Evolutionary conservation across 805 yeast species (phyloP), one percentile per base, ranked within the genome.

Genomic region (Metschnikowia kunwiensis): DNA sequence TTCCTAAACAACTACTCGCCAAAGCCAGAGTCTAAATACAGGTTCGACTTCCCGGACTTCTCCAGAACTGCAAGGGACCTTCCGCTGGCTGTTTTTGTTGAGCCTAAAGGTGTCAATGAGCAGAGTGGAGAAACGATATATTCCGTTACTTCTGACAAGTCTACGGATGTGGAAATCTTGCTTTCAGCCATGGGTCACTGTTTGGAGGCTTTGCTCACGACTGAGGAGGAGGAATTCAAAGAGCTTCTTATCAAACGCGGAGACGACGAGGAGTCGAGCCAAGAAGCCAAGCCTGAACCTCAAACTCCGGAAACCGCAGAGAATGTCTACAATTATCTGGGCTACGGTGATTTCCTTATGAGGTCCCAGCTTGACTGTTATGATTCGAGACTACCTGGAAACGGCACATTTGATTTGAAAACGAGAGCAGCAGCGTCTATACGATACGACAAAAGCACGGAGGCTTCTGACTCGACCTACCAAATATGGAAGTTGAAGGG

Each of bases 351-450:
- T 27, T 85, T 93, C 50, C 54, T 91, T 10, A 72, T 91, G 77
- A 70, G 97, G 46, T 91, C 97, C 0, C 97, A 91, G 58, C 68
- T 93, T 30, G 98, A 91, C 60, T 87, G 96, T 41, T 67, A 70
- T 42, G 89, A 87, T 58, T 57, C 69, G 0, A 62, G 85, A 24
- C 65, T 93, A 24, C 97, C 97, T 0, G 95, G 95, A 0, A 80
- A 82, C 4, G 97, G 97, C 0, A 80, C 88, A 0, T 91, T 93
- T 68, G 98, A 91, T 60, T 62, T 91, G 39, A 91, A 91, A 52
- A 85, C 97, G 0, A 66, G 98, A 44, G 97, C 97, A 0, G 95
- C 84, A 0, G 79, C 87, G 39, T 85, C 95, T 0, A 78, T 91
- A 0, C 69, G 97, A 29, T 77, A 83, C 55, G 96, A 91, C 60